Conservation (phyloP, 2,329 filamentous ascomycete species). For the Microcyclospora pomicola region DNA sequence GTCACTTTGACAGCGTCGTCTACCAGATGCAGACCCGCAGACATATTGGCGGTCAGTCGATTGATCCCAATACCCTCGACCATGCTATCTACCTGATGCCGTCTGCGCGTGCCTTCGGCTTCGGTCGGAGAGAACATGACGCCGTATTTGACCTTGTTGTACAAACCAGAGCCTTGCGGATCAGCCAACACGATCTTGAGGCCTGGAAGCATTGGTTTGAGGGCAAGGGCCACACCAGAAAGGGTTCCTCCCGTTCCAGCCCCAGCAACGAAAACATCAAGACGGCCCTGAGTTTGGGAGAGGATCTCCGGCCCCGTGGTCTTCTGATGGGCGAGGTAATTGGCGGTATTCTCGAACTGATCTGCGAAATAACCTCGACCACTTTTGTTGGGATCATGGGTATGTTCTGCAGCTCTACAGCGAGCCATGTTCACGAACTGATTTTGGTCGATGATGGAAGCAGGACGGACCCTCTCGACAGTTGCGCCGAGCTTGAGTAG, state of each 20-base stretch:
- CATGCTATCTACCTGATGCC: constrained; percentile 87
- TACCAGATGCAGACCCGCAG: constrained; percentile 69
- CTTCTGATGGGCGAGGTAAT: constrained; percentile 70
- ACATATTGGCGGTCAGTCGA: constrained; percentile 84
- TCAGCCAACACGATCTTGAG: constrained; percentile 74
- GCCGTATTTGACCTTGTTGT: constrained; percentile 80
- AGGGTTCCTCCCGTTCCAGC: constrained; percentile 93
- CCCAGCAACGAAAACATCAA: constrained; percentile 85
- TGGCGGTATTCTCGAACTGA: constrained; percentile 85
- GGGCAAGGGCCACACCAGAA: constrained; percentile 66
- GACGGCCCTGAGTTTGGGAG: constrained; percentile 54
- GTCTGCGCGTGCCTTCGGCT: constrained; percentile 73
- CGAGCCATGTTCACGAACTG: constrained; percentile 93
- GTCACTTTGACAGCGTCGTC: constrained; percentile 82
- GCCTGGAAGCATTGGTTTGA: constrained; percentile 57
- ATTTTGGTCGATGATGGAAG: constrained; percentile 80
- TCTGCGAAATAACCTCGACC: constrained; percentile 87
- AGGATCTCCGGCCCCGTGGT: constrained; percentile 85
- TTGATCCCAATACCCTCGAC: constrained; percentile 96
- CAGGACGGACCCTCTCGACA: constrained; percentile 83
- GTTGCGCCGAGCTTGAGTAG: constrained; percentile 77
- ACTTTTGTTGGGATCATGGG: constrained; percentile 38
- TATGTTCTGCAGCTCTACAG: constrained; percentile 61
- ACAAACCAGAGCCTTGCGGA: constrained; percentile 84
- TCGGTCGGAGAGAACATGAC: constrained; percentile 92